Percentiles rank a stretch among this genome's conserved stretches.
phyloP scores from a whole-genome alignment of 106 monocot species.

The Acorus gramineus region DNA sequence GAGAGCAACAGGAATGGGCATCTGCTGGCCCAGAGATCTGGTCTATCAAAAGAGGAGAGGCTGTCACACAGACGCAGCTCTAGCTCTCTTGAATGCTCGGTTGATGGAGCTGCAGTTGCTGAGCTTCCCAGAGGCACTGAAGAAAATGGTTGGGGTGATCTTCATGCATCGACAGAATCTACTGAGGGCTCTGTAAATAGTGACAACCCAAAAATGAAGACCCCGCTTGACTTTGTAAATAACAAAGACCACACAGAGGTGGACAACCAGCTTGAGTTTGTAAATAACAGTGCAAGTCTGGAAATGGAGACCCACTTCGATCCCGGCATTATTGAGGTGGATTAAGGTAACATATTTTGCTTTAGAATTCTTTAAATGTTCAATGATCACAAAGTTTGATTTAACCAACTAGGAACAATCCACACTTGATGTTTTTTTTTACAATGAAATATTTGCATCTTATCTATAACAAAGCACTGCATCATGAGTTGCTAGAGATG shows the following conservation, averaged over 20 bases:
- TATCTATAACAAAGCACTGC: too few species aligned
- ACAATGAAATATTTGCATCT: too few species aligned
- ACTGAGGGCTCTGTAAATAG: slow-evolving; percentile 41
- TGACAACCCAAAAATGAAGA: slow-evolving; percentile 9
- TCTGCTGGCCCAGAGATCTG: slow-evolving; percentile 17
- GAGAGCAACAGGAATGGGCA: slow-evolving; percentile 18
- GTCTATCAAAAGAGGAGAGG: slow-evolving; percentile 17
- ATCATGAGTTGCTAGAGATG: too few species aligned
- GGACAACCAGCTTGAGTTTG: slow-evolving; percentile 30
- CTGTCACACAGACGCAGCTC: slow-evolving; percentile 40
- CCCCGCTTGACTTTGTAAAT: background rate
- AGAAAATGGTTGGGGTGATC: slow-evolving; percentile 10
- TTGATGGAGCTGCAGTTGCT: slow-evolving; percentile 21
- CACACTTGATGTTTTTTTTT: too few species aligned
- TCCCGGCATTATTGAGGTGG: slow-evolving; percentile 19
- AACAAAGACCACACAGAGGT: too few species aligned
- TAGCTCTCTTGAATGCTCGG: slow-evolving; percentile 33
- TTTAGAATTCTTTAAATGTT: too few species aligned
- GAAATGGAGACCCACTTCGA: slow-evolving; percentile 30
- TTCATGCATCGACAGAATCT: slow-evolving; percentile 11
- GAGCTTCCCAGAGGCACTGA: slow-evolving; percentile 15
- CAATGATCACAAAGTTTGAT: too few species aligned
- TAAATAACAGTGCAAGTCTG: slow-evolving; percentile 46
- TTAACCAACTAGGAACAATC: too few species aligned
- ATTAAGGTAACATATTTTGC: slow-evolving; percentile 12